A percentile compares a stretch with the other conserved stretches of the same genome.
Conservation (phyloP, 1,139 yeast genomes). For the Saccharomyces hybrid region DNA sequence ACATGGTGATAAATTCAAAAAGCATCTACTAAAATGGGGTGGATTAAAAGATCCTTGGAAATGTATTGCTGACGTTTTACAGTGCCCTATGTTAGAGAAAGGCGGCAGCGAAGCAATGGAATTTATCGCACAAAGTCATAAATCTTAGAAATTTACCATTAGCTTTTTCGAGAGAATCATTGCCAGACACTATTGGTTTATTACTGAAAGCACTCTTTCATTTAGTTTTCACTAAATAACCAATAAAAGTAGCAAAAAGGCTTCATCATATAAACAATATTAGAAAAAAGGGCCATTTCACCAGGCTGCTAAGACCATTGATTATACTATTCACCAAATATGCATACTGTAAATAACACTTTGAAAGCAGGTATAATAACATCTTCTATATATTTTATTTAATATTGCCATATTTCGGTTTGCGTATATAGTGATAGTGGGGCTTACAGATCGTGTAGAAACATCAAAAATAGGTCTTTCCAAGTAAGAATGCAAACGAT, state of each 20-base stretch:
- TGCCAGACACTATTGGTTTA: background rate
- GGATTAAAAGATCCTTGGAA: conserved; percentile 89
- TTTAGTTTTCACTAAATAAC: background rate
- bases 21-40: conserved; percentile 80
- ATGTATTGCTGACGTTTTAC: conserved; percentile 73
- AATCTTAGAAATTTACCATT: conserved; percentile 12
- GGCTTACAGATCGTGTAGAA: background rate
- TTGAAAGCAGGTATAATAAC: background rate
- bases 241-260: background rate
- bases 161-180: background rate
- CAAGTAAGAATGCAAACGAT: background rate
- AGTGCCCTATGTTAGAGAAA: conserved; percentile 46
- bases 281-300: background rate
- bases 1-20: conserved; percentile 69
- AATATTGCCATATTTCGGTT: background rate
- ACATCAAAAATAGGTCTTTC: background rate
- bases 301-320: background rate
- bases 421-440: background rate
- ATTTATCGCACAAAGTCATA: conserved; percentile 43
- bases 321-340: background rate
- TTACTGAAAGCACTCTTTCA: background rate
- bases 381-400: background rate
- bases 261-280: background rate
- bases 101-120: conserved; percentile 78
- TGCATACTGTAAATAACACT: background rate